phyloP scores from a whole-genome alignment of 257 asterid genomes.

The Jasminum sambac region DNA sequence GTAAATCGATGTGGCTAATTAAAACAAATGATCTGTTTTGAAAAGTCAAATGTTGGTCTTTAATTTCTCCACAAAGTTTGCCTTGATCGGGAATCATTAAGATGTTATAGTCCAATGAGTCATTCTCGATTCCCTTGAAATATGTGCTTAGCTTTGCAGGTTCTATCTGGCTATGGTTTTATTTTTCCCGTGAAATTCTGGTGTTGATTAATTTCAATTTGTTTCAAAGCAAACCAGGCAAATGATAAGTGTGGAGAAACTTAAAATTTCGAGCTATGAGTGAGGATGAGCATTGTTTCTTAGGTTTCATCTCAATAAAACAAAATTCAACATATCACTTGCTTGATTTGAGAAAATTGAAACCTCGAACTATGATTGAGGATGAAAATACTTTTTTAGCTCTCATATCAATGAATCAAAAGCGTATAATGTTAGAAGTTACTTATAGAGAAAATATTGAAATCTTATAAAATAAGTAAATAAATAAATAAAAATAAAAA shows the following conservation, averaged over 20 bases:
- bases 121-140: background rate
- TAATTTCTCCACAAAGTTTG: background rate
- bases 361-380: background rate
- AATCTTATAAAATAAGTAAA: too few species aligned
- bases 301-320: too few species aligned
- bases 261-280: too few species aligned
- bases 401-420: background rate
- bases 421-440: background rate
- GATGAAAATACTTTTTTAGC: background rate
- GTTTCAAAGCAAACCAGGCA: background rate
- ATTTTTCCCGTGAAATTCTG: background rate
- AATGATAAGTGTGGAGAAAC: background rate
- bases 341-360: background rate
- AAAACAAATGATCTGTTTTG: conserved; percentile 3
- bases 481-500: too few species aligned
- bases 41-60: background rate
- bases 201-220: background rate
- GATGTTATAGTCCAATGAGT: background rate
- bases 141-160: background rate
- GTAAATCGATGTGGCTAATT: background rate
- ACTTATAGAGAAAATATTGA: too few species aligned
- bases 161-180: background rate
- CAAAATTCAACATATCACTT: too few species aligned
- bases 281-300: too few species aligned
- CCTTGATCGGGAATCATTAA: background rate